Base-by-base conservation (phyloP, 345 rosid genomes). In the Eucalyptus tenuipes region DNA sequence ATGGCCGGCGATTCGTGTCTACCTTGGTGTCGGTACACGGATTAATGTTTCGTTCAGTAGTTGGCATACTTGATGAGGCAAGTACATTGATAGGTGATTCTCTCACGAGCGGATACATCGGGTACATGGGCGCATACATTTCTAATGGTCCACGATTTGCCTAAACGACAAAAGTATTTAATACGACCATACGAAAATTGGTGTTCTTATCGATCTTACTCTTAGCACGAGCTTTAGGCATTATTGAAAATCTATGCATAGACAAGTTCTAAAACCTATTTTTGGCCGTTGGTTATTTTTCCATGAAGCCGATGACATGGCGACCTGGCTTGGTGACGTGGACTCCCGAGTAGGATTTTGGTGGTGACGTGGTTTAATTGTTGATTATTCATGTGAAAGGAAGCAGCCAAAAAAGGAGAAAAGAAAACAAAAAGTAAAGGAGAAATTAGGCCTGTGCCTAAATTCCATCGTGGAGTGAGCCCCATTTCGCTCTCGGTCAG, bases 171-270 rank as follows among this genome's bases (percentile, higher is more conserved):
- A n/a, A 18, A 20, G 18, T 3, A 52, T 20, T 52, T 8, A 52
- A 52, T 52, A 52, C 0, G 5, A 0, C 3, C 57, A 20, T 52
- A 7, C 2, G 18, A n/a, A 15, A 15, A 4, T n/a, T 0, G 37
- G 18, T n/a, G 5, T 8, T 10, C 44, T 18, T 18, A 18, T 10
- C 4, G 3, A 10, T 18, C 25, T 37, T 71, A 18, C 25, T 71
- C 44, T 8, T 33, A 33, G 80, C 13, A 17, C 2, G 45, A 71
- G 25, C 45, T 37, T 33, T 71, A 9, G 45, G 81, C 40, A 71
- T 18, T 18, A 71, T 18, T 8, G 4, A 33, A 71, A 71, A 11
- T 10, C 11, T 16, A 33, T 33, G 10, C 31, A 33, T 33, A 16
- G 5, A 18, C 3, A 2, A 17, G 44, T 17, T 64, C 37, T 14